Evolutionary conservation across 2,329 filamentous ascomycete genomes (phyloP).

Genomic region (Penicillium polonicum): DNA sequence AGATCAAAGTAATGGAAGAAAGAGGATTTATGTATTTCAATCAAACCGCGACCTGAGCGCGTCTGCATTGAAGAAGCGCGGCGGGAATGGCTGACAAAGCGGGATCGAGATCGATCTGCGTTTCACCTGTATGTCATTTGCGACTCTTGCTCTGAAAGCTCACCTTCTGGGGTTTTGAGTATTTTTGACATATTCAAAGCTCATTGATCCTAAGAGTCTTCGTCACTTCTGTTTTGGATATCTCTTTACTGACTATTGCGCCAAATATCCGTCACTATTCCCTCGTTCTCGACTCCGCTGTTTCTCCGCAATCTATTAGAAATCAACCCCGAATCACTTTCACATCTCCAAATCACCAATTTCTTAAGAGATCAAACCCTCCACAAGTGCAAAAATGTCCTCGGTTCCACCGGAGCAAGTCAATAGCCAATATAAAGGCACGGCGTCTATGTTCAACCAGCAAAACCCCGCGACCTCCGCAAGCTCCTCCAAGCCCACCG

Average conservation of each 20-base stretch:
- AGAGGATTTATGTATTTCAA: background rate
- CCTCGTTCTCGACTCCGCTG: constrained; percentile 1
- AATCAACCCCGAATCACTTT: constrained; percentile 12
- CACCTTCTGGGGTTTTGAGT: background rate
- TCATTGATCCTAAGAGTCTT: background rate
- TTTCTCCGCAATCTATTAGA: constrained; percentile 21
- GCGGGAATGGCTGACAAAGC: constrained; percentile 19
- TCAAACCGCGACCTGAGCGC: background rate
- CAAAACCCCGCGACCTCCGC: constrained; percentile 7
- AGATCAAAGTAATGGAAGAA: background rate
- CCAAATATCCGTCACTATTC: background rate
- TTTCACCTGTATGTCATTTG: background rate
- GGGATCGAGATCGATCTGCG: constrained; percentile 3
- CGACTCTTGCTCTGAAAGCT: background rate
- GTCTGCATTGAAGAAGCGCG: background rate
- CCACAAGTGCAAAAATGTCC: constrained; percentile 11
- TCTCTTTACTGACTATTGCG: background rate
- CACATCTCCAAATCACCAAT: background rate
- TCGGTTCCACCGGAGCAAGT: constrained; percentile 25
- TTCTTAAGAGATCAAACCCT: background rate
- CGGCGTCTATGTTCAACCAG: constrained; percentile 17
- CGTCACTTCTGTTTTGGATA: background rate
- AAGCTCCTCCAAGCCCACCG: constrained; percentile 21
- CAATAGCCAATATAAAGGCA: constrained; percentile 14
- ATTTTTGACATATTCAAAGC: background rate